Evolutionary conservation across 192 early-diverging fungal species (phyloP).

Genomic region (Backusella tuberculispora): DNA sequence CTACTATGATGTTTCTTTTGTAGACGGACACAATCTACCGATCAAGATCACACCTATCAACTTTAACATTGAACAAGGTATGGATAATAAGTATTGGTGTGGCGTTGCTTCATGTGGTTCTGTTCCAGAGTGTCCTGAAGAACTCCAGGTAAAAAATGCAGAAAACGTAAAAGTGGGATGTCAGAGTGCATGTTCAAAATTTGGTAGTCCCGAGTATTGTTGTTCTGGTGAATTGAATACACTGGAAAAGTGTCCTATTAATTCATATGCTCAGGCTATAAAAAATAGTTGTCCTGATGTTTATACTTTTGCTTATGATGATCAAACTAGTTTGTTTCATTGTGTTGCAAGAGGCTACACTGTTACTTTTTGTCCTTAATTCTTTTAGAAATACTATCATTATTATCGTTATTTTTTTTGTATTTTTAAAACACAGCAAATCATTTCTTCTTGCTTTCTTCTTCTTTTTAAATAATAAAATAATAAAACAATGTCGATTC

Average conservation of each 20-base stretch:
- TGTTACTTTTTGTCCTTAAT: conserved; percentile 35
- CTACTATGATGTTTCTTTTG: conserved; percentile 42
- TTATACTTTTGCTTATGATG: conserved; percentile 40
- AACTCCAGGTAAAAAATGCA: conserved; percentile 12
- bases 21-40: conserved; percentile 43
- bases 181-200: conserved; percentile 34
- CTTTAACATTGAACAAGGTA: neutral
- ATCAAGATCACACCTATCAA: conserved; percentile 28
- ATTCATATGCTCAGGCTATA: conserved; percentile 21
- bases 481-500: neutral
- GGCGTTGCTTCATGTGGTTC: conserved; percentile 3
- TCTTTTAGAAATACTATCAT: no score
- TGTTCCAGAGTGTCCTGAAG: conserved; percentile 31
- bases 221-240: conserved; percentile 30
- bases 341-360: conserved; percentile 29
- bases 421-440: neutral
- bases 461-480: neutral
- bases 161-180: conserved; percentile 21
- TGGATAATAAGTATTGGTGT: conserved; percentile 14
- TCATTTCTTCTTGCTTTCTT: neutral
- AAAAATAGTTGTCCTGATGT: conserved; percentile 38
- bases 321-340: conserved; percentile 27
- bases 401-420: no score
- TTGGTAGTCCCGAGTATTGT: conserved; percentile 25
- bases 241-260: conserved; percentile 17